Evolutionary conservation across 371 early-diverging fungal species (phyloP), one percentile per base, ranked within the genome.

Genomic region (Mucor indicus): DNA sequence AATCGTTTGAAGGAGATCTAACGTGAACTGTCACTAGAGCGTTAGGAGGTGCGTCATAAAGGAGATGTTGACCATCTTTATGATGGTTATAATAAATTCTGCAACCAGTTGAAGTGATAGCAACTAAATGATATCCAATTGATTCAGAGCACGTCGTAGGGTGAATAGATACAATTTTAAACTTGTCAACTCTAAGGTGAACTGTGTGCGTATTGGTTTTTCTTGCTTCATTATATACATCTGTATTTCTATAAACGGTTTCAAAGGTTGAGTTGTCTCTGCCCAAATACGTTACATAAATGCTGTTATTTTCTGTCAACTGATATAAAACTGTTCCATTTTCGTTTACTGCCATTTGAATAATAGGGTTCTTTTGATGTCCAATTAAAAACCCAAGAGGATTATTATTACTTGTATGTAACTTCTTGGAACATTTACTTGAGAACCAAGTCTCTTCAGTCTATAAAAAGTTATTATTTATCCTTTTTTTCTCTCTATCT

Each of bases 401-500:
- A n/a, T n/a, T n/a, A 9, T 36, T 44, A 7, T 31, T 40, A 13
- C 53, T 20, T 20, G 60, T 53, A 21, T 57, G 66, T 13, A 63
- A 11, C 19, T 78, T 70, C 62, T 91, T 91, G 15, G 79, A 73
- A 50, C 91, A 87, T 53, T 79, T 84, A 38, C 85, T 75, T 4
- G 78, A 80, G 53, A 93, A 87, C 92, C 92, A 93, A 4, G 89
- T 88, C 42, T 93, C 96, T 46, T 83, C 81, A 22, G 79, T 62
- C 63, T 65, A 15, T 33, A 4, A 16, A 38, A 33, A 23, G 21
- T 49, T 3, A 21, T 17, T 36, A 31, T 3, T 12, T 29, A 29
- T 12, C 30, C 13, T n/a, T 16, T 44, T n/a, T 32, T 44, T 44
- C n/a, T n/a, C 30, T 12, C n/a, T 27, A 33, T 33, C 33, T 12